Conservation (phyloP, 1,284 basidiomycete genomes). For the Fomitopsis schrenkii region DNA sequence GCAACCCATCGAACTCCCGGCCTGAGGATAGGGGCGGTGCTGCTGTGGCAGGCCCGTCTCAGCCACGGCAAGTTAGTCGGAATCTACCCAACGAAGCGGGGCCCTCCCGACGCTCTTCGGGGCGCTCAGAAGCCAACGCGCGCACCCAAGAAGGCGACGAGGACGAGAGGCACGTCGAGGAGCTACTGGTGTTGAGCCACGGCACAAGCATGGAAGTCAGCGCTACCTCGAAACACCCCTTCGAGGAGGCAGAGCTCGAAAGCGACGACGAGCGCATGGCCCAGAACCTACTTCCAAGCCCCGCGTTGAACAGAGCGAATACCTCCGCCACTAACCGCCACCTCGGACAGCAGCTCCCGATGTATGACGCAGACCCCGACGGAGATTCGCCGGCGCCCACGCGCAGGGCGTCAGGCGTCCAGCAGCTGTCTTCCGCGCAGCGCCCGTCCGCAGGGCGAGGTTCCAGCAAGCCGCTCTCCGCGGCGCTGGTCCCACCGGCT, state of each 20-base stretch:
- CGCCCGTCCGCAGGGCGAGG: neutral
- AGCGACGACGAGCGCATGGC: conserved; percentile 7
- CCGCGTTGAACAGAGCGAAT: neutral
- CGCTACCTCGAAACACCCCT: neutral
- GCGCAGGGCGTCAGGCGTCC: neutral
- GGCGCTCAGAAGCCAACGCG: neutral
- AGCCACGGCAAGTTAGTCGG: neutral
- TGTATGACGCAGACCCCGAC: neutral
- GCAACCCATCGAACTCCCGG: neutral
- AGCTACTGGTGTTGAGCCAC: neutral
- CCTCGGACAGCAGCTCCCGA: neutral
- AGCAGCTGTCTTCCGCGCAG: neutral
- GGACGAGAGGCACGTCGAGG: conserved; percentile 6
- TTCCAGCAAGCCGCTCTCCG: neutral
- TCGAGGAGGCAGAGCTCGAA: conserved; percentile 5
- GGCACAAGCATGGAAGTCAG: neutral
- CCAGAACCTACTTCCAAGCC: neutral
- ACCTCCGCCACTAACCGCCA: neutral
- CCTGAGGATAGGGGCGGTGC: neutral
- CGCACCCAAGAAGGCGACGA: conserved; percentile 1
- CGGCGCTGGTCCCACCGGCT: neutral
- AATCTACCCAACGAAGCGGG: neutral
- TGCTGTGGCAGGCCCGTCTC: neutral
- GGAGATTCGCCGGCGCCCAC: neutral
- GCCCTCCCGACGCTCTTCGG: neutral